Conservation (phyloP, 805 yeast genomes). For the Candida palmyrensis region DNA sequence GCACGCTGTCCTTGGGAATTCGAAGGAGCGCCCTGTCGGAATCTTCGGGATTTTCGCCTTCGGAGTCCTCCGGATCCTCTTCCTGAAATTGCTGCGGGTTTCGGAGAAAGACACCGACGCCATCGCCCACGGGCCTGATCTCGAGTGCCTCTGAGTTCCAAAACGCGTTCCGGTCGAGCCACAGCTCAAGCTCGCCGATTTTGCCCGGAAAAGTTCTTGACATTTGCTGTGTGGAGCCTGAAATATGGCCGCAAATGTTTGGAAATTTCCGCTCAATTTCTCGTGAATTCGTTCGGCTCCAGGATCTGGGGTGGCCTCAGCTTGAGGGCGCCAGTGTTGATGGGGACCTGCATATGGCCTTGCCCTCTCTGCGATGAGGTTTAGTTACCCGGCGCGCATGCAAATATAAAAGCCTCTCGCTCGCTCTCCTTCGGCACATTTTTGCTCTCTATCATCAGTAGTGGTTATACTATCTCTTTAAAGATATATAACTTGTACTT, state of each 20-base stretch:
- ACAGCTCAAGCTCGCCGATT: no score
- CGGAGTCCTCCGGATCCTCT: conserved; percentile 26
- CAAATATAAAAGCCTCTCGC: conserved; percentile 24
- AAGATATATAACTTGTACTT: conserved; percentile 51
- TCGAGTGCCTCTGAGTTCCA: conserved; percentile 47
- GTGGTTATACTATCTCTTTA: conserved; percentile 75
- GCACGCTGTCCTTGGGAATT: conserved; percentile 55
- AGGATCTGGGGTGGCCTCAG: no score
- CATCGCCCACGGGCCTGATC: conserved; percentile 37
- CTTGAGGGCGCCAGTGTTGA: no score
- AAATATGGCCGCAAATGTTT: no score
- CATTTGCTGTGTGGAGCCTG: no score
- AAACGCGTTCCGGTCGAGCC: conserved; percentile 55
- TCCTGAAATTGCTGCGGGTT: no score
- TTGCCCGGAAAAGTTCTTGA: no score
- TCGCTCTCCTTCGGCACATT: conserved; percentile 28
- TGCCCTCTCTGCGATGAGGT: no score
- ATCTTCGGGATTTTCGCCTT: conserved; percentile 17
- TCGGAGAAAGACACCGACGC: conserved; percentile 70
- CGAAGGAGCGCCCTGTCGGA: conserved; percentile 41
- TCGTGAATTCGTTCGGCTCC: no score
- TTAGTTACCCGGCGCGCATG: conserved; percentile 14
- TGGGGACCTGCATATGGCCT: no score
- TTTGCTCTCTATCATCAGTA: conserved; percentile 55
- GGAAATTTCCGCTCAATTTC: no score